These are phyloP conservation scores for Starmerella sp. DNA, from an alignment of 805 yeast species.

Conservation along the genomic window DNA sequence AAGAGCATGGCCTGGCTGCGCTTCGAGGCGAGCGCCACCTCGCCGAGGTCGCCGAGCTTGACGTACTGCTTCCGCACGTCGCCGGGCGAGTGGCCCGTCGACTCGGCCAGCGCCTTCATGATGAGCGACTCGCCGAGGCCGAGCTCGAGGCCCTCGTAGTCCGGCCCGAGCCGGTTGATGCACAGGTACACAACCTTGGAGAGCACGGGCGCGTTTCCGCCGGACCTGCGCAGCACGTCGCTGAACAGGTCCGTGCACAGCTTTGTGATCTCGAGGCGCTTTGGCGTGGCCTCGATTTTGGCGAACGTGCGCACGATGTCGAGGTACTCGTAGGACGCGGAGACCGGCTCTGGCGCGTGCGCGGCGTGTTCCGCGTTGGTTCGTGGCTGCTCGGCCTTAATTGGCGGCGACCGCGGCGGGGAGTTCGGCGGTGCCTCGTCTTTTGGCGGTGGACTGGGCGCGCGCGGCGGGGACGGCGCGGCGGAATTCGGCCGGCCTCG, in stretches of 20 bases:
- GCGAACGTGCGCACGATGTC: constrained; percentile 58
- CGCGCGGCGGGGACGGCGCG: neutral
- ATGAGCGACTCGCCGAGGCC: constrained; percentile 87
- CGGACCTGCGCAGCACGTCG: constrained; percentile 42
- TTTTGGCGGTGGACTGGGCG: neutral
- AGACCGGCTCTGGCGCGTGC: neutral
- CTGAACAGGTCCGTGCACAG: constrained; percentile 62
- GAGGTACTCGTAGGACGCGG: constrained; percentile 28
- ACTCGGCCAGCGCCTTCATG: constrained; percentile 77
- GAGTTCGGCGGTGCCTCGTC: neutral
- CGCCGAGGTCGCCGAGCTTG: constrained; percentile 80
- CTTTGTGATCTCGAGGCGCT: constrained; percentile 70
- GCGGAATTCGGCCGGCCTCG: neutral
- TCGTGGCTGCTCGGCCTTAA: neutral
- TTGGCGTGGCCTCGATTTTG: constrained; percentile 65
- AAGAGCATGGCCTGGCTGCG: constrained; percentile 86
- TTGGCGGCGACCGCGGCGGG: neutral
- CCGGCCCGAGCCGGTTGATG: constrained; percentile 87
- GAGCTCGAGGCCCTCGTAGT: constrained; percentile 85
- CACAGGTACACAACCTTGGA: constrained; percentile 69
- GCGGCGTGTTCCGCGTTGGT: no score
- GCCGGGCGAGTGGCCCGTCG: constrained; percentile 69
- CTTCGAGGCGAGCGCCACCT: constrained; percentile 75
- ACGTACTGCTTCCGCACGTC: constrained; percentile 66
- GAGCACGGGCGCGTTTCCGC: constrained; percentile 39